phyloP scores from a whole-genome alignment of 345 rosid species.

The Lumnitzera racemosa region DNA sequence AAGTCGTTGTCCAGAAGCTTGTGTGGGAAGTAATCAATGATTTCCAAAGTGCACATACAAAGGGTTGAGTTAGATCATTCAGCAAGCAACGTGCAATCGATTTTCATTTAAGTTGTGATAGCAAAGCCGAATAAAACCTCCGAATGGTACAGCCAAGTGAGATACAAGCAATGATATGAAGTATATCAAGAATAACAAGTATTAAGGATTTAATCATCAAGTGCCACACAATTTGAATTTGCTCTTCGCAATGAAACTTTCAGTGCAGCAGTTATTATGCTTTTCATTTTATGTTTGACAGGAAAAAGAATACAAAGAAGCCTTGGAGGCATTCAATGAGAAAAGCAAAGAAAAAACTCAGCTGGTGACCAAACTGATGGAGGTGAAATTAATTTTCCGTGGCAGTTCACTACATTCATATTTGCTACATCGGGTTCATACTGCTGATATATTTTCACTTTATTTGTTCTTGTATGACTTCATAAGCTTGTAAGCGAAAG shows the following conservation, averaged over 20 bases:
- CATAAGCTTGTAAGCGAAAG: constrained; percentile 73
- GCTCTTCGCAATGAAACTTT: neutral
- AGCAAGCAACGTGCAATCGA: too few relatives aligned
- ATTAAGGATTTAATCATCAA: neutral
- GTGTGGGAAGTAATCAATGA: too few relatives aligned
- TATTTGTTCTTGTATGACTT: neutral
- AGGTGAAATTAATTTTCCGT: constrained; percentile 32
- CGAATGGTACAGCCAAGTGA: too few relatives aligned
- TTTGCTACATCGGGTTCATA: neutral
- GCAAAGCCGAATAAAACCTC: too few relatives aligned
- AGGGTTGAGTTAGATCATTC: too few relatives aligned
- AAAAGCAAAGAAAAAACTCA: constrained; percentile 79
- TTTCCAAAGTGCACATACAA: too few relatives aligned
- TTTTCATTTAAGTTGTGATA: too few relatives aligned
- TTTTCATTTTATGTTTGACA: constrained; percentile 11
- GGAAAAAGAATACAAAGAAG: constrained; percentile 94
- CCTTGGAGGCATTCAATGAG: constrained; percentile 75
- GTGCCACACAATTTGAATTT: too few relatives aligned
- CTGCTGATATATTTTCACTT: neutral
- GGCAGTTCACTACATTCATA: neutral
- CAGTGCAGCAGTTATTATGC: neutral
- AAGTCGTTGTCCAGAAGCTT: too few relatives aligned
- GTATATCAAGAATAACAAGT: too few relatives aligned
- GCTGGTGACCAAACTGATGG: constrained; percentile 65
- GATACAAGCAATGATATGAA: too few relatives aligned